phyloP scores from a whole-genome alignment of 331 rosid genomes.

The Stylosanthes scabra region DNA sequence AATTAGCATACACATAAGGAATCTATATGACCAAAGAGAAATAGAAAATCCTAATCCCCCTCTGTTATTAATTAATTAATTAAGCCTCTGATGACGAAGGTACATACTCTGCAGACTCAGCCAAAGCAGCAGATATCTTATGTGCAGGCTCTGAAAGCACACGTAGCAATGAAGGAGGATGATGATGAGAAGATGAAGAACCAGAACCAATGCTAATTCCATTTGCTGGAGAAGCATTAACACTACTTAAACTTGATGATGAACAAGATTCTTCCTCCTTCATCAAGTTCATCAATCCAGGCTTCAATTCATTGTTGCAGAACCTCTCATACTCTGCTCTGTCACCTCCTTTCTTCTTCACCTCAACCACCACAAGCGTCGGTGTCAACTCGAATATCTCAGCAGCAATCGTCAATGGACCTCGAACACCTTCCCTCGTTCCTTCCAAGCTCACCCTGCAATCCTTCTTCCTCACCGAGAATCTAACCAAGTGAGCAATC shows the following conservation, averaged over 20 bases:
- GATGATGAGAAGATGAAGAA: neutral
- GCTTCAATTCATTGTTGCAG: conserved; percentile 55
- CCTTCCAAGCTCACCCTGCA: conserved; percentile 72
- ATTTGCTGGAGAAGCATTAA: no score
- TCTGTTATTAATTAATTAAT: neutral
- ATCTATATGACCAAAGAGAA: conserved; percentile 13
- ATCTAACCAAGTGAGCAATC: conserved; percentile 61
- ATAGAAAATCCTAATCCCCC: neutral
- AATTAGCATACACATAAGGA: conserved; percentile 33
- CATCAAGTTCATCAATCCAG: conserved; percentile 53
- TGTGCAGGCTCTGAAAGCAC: conserved; percentile 42
- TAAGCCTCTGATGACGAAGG: conserved; percentile 36
- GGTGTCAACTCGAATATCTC: conserved; percentile 77
- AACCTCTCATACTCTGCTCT: conserved; percentile 60
- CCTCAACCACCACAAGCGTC: conserved; percentile 63
- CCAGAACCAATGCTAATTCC: neutral
- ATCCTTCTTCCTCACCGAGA: conserved; percentile 69
- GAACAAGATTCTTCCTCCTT: conserved; percentile 35
- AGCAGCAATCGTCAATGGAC: conserved; percentile 64
- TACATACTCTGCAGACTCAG: conserved; percentile 15
- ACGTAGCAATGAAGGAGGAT: conserved; percentile 23
- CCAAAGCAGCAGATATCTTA: conserved; percentile 24
- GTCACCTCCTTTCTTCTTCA: conserved; percentile 73
- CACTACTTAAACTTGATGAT: no score
- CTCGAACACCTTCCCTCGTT: conserved; percentile 59